Evolutionary conservation across 148 eudicot species (phyloP).

Genomic region (Rhododendron griersonianum): DNA sequence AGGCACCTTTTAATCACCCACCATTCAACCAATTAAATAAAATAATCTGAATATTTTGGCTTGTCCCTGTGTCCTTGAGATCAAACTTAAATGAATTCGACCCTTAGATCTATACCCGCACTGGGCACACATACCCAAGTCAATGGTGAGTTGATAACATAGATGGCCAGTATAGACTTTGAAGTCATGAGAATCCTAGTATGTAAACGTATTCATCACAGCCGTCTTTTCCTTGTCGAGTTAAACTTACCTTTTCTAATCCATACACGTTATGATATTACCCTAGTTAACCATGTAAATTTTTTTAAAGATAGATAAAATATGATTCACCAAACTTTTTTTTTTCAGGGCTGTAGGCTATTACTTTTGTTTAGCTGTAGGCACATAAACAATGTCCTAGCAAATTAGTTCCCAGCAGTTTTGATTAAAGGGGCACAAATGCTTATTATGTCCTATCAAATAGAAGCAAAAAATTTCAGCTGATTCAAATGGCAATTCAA

Average conservation of each 20-base stretch:
- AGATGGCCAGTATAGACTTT: neutral
- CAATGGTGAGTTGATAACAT: neutral
- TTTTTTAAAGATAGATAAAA: neutral
- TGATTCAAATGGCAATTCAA: neutral
- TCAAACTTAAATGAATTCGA: neutral
- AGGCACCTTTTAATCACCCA: neutral
- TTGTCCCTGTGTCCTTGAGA: neutral
- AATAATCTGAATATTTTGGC: neutral
- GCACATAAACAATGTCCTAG: neutral
- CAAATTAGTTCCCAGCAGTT: neutral
- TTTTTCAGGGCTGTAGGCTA: neutral
- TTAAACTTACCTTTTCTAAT: neutral
- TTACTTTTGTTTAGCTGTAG: neutral
- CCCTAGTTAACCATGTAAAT: neutral
- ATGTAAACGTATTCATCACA: neutral
- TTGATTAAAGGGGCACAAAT: neutral
- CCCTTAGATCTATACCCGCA: neutral
- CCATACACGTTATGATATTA: neutral
- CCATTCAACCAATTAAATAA: neutral
- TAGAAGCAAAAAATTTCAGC: neutral
- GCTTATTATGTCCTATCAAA: neutral
- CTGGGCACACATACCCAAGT: neutral
- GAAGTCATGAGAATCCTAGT: neutral
- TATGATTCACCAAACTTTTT: neutral
- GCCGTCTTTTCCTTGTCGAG: neutral